Percentiles rank a stretch among this genome's conserved stretches.
Evolutionary conservation across 352 stramenopile genomes (phyloP).

Genomic region (Phytophthora tubulina): DNA sequence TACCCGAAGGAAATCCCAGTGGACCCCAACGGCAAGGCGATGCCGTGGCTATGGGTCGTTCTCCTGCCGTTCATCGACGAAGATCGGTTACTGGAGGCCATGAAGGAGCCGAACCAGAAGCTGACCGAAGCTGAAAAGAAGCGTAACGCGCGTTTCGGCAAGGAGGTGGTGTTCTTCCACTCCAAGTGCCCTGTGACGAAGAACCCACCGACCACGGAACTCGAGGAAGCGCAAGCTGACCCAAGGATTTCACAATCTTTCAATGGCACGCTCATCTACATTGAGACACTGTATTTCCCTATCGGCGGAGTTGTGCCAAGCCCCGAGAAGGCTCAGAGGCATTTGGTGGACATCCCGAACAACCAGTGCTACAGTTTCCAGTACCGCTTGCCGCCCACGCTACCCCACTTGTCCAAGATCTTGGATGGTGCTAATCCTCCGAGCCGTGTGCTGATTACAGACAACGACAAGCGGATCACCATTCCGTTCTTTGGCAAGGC

Average conservation of each 20-base stretch:
- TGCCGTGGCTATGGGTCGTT: constrained; percentile 99
- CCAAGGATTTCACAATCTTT: constrained; percentile 71
- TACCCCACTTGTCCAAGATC: constrained; percentile 63
- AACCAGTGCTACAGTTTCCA: constrained; percentile 91
- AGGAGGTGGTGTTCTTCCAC: constrained; percentile 89
- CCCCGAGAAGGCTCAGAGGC: constrained; percentile 74
- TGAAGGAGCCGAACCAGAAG: constrained; percentile 79
- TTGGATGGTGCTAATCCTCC: constrained; percentile 61
- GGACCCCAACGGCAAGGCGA: constrained; percentile 99
- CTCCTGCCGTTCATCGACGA: constrained; percentile 99
- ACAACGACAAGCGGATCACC: constrained; percentile 72
- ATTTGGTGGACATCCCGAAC: constrained; percentile 84
- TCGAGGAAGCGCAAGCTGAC: constrained; percentile 53
- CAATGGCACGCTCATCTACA: constrained; percentile 75
- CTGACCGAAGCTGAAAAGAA: constrained; percentile 83
- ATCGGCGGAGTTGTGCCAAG: constrained; percentile 81
- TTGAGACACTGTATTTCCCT: constrained; percentile 79
- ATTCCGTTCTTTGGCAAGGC: constrained; percentile 86
- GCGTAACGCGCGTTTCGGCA: constrained; percentile 84
- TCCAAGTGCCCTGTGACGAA: constrained; percentile 63
- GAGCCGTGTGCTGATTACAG: constrained; percentile 56
- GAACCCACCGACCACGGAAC: constrained; percentile 52
- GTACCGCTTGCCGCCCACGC: constrained; percentile 67
- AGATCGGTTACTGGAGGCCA: constrained; percentile 91
- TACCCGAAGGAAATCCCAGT: constrained; percentile 96